Evolutionary conservation across 202 grass and related monocot species (phyloP).

Genomic region (Musa balbisiana): DNA sequence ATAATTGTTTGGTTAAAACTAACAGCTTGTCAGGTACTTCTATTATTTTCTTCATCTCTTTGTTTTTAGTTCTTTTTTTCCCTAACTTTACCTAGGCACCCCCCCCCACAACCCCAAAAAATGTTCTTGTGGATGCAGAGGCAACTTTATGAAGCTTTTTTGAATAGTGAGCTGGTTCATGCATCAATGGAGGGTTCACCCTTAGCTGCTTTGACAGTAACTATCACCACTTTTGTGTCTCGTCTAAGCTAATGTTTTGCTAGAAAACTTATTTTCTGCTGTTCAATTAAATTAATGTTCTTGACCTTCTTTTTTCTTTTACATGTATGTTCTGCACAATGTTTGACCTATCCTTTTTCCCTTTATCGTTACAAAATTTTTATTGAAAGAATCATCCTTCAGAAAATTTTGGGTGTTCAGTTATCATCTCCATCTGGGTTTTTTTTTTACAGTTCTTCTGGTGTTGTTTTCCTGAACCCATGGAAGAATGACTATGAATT

Average conservation of each 20-base stretch:
- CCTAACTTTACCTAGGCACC: constrained; percentile 2
- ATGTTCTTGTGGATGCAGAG: constrained; percentile 46
- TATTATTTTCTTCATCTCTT: constrained; percentile 15
- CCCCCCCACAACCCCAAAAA: not conserved
- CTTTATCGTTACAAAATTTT: too few relatives aligned
- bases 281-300: too few relatives aligned
- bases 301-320: too few relatives aligned
- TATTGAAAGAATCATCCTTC: too few relatives aligned
- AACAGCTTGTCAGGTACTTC: constrained; percentile 67
- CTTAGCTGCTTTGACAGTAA: constrained; percentile 81
- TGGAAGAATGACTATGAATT: too few relatives aligned
- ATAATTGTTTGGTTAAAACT: constrained; percentile 89
- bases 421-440: too few relatives aligned
- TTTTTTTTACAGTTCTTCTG: too few relatives aligned
- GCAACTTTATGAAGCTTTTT: constrained; percentile 92
- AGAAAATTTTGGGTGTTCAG: too few relatives aligned
- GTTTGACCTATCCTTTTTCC: too few relatives aligned
- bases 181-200: constrained; percentile 52
- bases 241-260: constrained; percentile 6
- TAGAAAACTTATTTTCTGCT: too few relatives aligned
- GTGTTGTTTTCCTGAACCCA: too few relatives aligned
- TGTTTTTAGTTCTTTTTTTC: not conserved
- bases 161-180: constrained; percentile 81
- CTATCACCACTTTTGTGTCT: constrained; percentile 18
- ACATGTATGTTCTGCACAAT: too few relatives aligned